phyloP scores from a whole-genome alignment of 2,329 filamentous ascomycete species.

The Ophiostoma fasciatum region DNA sequence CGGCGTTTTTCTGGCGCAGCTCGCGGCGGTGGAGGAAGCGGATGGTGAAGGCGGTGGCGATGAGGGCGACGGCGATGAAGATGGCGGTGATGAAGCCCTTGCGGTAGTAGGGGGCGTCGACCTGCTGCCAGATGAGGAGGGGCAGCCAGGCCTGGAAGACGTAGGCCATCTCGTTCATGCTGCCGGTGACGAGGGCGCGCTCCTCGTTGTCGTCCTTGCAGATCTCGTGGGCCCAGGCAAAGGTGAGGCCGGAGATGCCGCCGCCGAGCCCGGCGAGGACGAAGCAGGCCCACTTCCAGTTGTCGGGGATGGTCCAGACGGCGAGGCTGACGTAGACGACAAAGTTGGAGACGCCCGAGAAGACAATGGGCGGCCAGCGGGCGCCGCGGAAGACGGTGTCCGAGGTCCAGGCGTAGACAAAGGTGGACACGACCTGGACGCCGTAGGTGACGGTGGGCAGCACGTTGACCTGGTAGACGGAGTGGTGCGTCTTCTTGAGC shows the following conservation, averaged over 20 bases:
- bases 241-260: slow-evolving; percentile 30
- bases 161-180: slow-evolving; percentile 57
- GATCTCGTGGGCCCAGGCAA: slow-evolving; percentile 36
- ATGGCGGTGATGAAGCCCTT: slow-evolving; percentile 46
- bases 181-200: slow-evolving; percentile 46
- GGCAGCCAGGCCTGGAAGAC: slow-evolving; percentile 57
- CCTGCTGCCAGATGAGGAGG: slow-evolving; percentile 49
- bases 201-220: slow-evolving; percentile 44
- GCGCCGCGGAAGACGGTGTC: slow-evolving; percentile 43
- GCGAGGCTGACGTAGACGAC: slow-evolving; percentile 25
- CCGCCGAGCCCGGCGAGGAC: slow-evolving; percentile 37
- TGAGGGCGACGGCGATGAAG: slow-evolving; percentile 32
- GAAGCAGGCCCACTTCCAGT: slow-evolving; percentile 50
- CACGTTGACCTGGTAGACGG: slow-evolving; percentile 28
- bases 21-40: slow-evolving; percentile 31
- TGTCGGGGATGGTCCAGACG: slow-evolving; percentile 29
- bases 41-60: slow-evolving; percentile 33
- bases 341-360: slow-evolving; percentile 30
- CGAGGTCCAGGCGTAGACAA: slow-evolving; percentile 51
- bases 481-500: slow-evolving; percentile 29
- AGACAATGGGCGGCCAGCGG: slow-evolving; percentile 50
- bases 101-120: slow-evolving; percentile 43
- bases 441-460: slow-evolving; percentile 45
- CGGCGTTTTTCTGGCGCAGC: neutral
- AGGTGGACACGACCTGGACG: slow-evolving; percentile 39